A percentile compares a stretch with the other conserved stretches of the same genome.
Conservation (phyloP, 2,329 filamentous ascomycete species). For the Eutypella sp. region DNA sequence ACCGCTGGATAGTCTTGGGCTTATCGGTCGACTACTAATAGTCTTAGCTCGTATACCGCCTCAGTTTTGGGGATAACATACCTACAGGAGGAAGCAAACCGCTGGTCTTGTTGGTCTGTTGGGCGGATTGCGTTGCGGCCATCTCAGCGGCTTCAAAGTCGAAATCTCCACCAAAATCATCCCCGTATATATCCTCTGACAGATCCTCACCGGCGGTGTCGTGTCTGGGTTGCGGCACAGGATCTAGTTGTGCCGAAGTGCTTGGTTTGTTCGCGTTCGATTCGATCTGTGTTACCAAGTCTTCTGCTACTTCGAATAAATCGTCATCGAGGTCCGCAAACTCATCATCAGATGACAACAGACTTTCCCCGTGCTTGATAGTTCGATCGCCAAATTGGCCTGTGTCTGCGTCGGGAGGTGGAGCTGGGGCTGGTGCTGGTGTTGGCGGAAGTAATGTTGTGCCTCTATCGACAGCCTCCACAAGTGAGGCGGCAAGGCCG, state of each 20-base stretch:
- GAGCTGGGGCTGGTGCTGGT: too few relatives aligned
- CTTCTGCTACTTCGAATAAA: slow-evolving; percentile 44
- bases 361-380: slow-evolving; percentile 11
- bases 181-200: slow-evolving; percentile 50
- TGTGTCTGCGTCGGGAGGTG: slow-evolving; percentile 10
- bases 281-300: slow-evolving; percentile 32
- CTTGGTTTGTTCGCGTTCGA: slow-evolving; percentile 14
- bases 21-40: slow-evolving; percentile 61
- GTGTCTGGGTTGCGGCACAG: slow-evolving; percentile 5
- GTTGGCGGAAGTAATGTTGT: slow-evolving; percentile 6
- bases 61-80: slow-evolving; percentile 31
- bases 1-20: slow-evolving; percentile 76
- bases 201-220: slow-evolving; percentile 28
- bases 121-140: slow-evolving; percentile 63
- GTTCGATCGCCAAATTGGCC: too few relatives aligned
- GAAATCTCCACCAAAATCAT: slow-evolving; percentile 68
- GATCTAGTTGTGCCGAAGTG: slow-evolving; percentile 12
- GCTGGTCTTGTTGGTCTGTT: slow-evolving; percentile 16
- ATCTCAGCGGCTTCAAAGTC: slow-evolving; percentile 75
- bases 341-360: slow-evolving; percentile 43
- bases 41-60: slow-evolving; percentile 53
- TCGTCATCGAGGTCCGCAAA: slow-evolving; percentile 65
- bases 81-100: slow-evolving; percentile 46
- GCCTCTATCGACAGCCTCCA: slow-evolving; percentile 16
- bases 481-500: slow-evolving; percentile 18